These are phyloP conservation scores for Ligustrum vulgare DNA, from an alignment of 257 asterid species.

Conservation along the genomic window DNA sequence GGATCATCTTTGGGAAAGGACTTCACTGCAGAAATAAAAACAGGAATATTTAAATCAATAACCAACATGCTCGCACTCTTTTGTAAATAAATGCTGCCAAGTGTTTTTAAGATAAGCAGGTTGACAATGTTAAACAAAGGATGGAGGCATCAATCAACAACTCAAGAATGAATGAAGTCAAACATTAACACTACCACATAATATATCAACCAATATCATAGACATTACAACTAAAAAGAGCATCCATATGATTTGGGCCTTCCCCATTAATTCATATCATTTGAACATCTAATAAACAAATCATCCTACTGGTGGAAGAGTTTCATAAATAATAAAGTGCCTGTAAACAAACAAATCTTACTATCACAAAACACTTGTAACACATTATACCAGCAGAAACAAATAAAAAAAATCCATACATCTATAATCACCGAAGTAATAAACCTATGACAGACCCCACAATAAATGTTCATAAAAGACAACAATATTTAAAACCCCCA, in stretches of 20 bases:
- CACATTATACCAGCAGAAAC: neutral
- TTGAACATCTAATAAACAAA: neutral
- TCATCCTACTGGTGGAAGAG: neutral
- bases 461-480: neutral
- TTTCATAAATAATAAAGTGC: neutral
- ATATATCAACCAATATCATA: neutral
- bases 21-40: constrained; percentile 53
- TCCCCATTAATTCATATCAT: neutral
- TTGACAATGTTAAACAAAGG: neutral
- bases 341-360: neutral
- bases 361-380: neutral
- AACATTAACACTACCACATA: neutral
- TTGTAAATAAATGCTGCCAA: neutral
- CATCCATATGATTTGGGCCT: neutral
- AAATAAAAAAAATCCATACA: neutral
- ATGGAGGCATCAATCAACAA: neutral
- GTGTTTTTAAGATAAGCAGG: neutral
- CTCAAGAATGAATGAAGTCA: neutral
- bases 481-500: neutral
- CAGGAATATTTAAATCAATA: neutral
- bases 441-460: neutral
- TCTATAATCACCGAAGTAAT: neutral
- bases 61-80: neutral
- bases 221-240: neutral
- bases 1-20: constrained; percentile 77